Base-by-base conservation (phyloP, 139 green algal genomes). In the Closterium sp. region DNA sequence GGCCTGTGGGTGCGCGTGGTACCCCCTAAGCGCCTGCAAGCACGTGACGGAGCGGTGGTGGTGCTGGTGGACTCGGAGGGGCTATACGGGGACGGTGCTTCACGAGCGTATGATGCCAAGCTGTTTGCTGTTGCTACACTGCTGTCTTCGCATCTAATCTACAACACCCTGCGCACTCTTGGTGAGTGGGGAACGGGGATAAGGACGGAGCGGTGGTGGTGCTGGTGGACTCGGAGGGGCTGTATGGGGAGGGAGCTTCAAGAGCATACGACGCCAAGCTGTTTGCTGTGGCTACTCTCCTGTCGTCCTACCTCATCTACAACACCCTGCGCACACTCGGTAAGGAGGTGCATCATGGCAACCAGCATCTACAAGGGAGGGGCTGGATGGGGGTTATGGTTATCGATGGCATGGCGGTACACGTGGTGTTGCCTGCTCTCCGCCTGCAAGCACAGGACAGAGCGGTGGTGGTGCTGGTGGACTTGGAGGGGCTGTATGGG, bases 91-190 rank as follows among this genome's bases (percentile, higher is more conserved):
- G 70, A 92, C n/a, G 90, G 28, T 27, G 70, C 90, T 24, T 38
- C 90, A n/a, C 31, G 70, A 3, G 32, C 85, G 84, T 93, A 93
- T 32, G 90, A 93, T 30, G 90, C 90, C 86, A 93, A 93, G 90
- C 85, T 93, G 22, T 93, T 93, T 90, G 90, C 90, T 22, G 42
- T 93, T 3, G 79, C 90, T 11, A 73, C 32, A 1, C 86, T 93
- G 30, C n/a, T 93, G 30, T 84, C n/a, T 0, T 93, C 90, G 0
- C 90, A 93, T 13, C 42, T 93, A 17, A 24, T 93, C 21, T 93
- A 93, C 85, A 93, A 93, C 86, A 90, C 90, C n/a, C 31, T 93
- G 28, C 38, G 85, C 10, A 90, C 85, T 11, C n/a, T 93, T 2
- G 90, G 85, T 90, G 9, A 31, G 90, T 50, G 38, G 38, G 38